Evolutionary conservation across 2,329 filamentous ascomycete species (phyloP).

Genomic region (Stachybotrys echinatus): DNA sequence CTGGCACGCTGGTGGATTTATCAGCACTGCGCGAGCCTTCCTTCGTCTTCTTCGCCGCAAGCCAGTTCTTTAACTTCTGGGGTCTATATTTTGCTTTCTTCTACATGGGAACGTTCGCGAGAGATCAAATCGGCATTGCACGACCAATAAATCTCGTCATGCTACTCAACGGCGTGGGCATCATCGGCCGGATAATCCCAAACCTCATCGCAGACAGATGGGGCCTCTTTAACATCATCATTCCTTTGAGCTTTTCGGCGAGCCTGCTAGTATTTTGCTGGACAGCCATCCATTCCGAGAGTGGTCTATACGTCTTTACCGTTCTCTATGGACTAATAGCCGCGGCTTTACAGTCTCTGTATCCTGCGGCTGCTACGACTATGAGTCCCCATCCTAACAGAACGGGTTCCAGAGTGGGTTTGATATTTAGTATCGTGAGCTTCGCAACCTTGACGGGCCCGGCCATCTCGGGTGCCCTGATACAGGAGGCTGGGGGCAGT

Average conservation of each 20-base stretch:
- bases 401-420: conserved; percentile 27
- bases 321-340: conserved; percentile 45
- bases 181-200: conserved; percentile 43
- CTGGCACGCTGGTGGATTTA: conserved; percentile 36
- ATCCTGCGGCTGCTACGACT: conserved; percentile 43
- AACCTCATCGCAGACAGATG: conserved; percentile 41
- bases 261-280: conserved; percentile 22
- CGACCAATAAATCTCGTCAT: conserved; percentile 23
- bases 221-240: conserved; percentile 46
- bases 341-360: conserved; percentile 44
- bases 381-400: conserved; percentile 24
- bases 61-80: conserved; percentile 28
- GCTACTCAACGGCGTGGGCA: conserved; percentile 47
- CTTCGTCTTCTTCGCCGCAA: conserved; percentile 26
- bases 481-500: conserved; percentile 8
- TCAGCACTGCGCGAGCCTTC: conserved; percentile 34
- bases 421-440: conserved; percentile 26
- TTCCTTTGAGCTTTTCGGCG: conserved; percentile 24
- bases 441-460: conserved; percentile 21
- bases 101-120: conserved; percentile 44
- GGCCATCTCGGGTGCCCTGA: conserved; percentile 17
- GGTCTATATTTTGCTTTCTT: conserved; percentile 38
- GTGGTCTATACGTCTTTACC: conserved; percentile 19
- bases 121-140: conserved; percentile 18
- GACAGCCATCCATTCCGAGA: conserved; percentile 14